Evolutionary conservation across 495 filamentous ascomycete species (phyloP), one percentile per base, ranked within the genome.

Genomic region (Glarea lozoyensis): DNA sequence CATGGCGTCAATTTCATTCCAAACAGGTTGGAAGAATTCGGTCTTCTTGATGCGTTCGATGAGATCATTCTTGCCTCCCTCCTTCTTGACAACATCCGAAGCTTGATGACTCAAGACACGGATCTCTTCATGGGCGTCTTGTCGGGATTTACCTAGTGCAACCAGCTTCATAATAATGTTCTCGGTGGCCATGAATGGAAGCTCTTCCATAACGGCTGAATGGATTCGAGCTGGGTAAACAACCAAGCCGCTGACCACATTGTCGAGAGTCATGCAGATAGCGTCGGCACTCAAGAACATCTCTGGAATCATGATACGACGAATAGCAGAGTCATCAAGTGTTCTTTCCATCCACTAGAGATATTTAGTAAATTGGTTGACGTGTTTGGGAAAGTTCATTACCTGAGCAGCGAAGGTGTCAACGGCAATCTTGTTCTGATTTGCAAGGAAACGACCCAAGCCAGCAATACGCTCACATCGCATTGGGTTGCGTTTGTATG

Each of bases 401-500:
- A n/a, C n/a, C n/a, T n/a, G n/a, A n/a, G n/a, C n/a, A 16, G 82
- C 69, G 59, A 84, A 88, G 10, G 90, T 97, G 56, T 86, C 78
- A 22, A 80, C 62, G 43, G 78, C 79, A 53, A 84, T 75, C 50
- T 77, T 76, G 35, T 77, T 75, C 29, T 84, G 66, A 54, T 79
- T 83, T 16, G 62, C 57, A 36, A 89, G 72, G 49, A 82, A 67
- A 24, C 86, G 78, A 25, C 82, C 83, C 10, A 98, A 76, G 15
- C 74, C 74, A 62, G 75, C 86, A 44, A 94, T 76, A 49, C 89
- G 75, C 65, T 98, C 92, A 30, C 71, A 84, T 31, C 89, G 81
- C 85, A 94, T 94, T 35, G 84, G 84, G 63, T 94, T 94, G 37
- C 82, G 71, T 68, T 95, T 96, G 67, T 92, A 97, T 7, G 88